Conservation (phyloP, 768 basidiomycete species). For the Naematelia aurantialba region DNA sequence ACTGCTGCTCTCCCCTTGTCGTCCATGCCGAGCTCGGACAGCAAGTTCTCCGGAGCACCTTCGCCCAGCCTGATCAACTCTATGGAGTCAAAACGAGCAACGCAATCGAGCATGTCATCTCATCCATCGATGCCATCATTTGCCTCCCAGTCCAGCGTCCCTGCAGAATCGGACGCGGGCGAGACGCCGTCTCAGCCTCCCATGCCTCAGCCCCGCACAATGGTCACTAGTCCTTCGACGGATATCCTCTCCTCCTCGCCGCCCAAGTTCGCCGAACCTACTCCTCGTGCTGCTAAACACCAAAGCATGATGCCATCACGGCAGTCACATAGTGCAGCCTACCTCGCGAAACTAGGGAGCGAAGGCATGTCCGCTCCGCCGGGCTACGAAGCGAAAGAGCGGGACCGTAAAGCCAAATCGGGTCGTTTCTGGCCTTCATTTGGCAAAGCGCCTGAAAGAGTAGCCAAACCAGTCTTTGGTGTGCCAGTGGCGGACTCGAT, state of each 20-base stretch:
- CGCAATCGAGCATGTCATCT: slow-evolving; percentile 39
- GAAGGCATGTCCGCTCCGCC: slow-evolving; percentile 31
- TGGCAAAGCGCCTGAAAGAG: slow-evolving; percentile 55
- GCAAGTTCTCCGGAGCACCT: slow-evolving; percentile 36
- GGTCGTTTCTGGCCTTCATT: slow-evolving; percentile 85
- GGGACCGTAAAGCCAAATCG: slow-evolving; percentile 88
- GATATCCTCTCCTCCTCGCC: slow-evolving; percentile 55
- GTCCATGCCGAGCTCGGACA: slow-evolving; percentile 11
- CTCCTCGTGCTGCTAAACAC: slow-evolving; percentile 26
- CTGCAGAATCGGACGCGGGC: background rate
- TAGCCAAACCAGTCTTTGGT: slow-evolving; percentile 72
- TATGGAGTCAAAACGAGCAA: slow-evolving; percentile 36
- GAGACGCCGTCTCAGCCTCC: slow-evolving; percentile 14
- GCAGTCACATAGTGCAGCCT: slow-evolving; percentile 29
- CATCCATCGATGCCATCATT: slow-evolving; percentile 3
- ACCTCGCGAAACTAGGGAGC: slow-evolving; percentile 33
- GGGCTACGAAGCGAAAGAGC: slow-evolving; percentile 55
- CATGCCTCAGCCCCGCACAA: slow-evolving; percentile 54
- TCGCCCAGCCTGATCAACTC: slow-evolving; percentile 41
- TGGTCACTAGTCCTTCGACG: slow-evolving; percentile 62
- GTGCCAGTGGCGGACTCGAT: slow-evolving; percentile 82
- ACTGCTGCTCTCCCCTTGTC: slow-evolving; percentile 36
- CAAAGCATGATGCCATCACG: slow-evolving; percentile 42
- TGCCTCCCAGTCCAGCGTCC: slow-evolving; percentile 10
- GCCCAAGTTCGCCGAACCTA: slow-evolving; percentile 17